Conservation (phyloP, 495 filamentous ascomycete genomes). For the Chaetomium fimeti region DNA sequence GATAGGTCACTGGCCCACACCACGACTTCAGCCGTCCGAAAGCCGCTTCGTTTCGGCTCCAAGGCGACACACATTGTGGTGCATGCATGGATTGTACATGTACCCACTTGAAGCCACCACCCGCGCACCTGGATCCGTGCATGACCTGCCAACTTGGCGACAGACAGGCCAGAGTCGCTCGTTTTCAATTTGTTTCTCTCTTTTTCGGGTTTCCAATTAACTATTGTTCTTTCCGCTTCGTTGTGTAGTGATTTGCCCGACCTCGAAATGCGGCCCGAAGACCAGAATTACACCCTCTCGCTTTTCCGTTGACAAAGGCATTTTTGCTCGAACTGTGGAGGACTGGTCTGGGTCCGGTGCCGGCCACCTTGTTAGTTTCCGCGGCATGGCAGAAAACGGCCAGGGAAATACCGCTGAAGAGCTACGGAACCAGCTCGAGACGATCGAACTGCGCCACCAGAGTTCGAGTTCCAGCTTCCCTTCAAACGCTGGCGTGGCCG, state of each 20-base stretch:
- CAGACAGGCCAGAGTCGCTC: background rate
- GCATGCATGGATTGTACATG: background rate
- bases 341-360: background rate
- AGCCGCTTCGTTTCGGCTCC: background rate
- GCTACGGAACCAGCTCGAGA: slow-evolving; percentile 27
- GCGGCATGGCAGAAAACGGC: slow-evolving; percentile 22
- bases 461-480: slow-evolving; percentile 4
- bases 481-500: background rate
- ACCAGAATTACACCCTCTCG: background rate
- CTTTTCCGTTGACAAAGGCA: background rate
- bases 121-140: background rate
- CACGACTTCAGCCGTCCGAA: slow-evolving; percentile 1
- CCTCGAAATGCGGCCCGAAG: background rate
- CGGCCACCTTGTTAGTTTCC: background rate
- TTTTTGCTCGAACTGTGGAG: too few relatives aligned
- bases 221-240: background rate
- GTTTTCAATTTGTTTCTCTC: background rate
- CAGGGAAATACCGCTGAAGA: slow-evolving; percentile 21
- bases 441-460: slow-evolving; percentile 30
- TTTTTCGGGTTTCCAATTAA: background rate
- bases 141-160: background rate
- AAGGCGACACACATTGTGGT: background rate
- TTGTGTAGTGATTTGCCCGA: background rate
- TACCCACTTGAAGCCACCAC: too few relatives aligned
- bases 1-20: background rate